phyloP scores from a whole-genome alignment of 2,329 filamentous ascomycete genomes.

The Fusarium penzigii region DNA sequence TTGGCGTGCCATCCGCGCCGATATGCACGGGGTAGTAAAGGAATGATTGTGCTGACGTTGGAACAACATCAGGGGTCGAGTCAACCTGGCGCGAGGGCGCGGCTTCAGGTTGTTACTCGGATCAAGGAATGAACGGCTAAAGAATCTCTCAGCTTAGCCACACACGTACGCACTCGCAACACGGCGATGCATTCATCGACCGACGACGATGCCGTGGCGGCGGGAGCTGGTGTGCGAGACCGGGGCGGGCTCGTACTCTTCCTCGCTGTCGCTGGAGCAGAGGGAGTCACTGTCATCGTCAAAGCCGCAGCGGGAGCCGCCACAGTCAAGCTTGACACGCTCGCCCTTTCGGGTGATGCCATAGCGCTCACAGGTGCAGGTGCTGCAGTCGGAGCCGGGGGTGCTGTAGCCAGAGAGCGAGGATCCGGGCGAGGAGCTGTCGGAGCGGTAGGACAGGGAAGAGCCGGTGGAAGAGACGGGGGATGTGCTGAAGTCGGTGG shows the following conservation, averaged over 20 bases:
- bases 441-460: slow-evolving; percentile 70
- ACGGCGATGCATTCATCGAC: slow-evolving; percentile 30
- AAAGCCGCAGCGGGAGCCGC: slow-evolving; percentile 84
- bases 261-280: slow-evolving; percentile 69
- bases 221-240: slow-evolving; percentile 54
- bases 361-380: slow-evolving; percentile 94
- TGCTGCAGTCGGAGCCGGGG: slow-evolving; percentile 71
- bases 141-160: slow-evolving; percentile 29
- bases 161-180: slow-evolving; percentile 24
- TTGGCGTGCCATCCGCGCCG: slow-evolving; percentile 39
- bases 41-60: slow-evolving; percentile 31
- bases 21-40: slow-evolving; percentile 29
- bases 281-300: slow-evolving; percentile 63
- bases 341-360: slow-evolving; percentile 93
- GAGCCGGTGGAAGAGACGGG: slow-evolving; percentile 70
- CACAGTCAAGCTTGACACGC: slow-evolving; percentile 94
- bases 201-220: slow-evolving; percentile 65
- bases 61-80: slow-evolving; percentile 32
- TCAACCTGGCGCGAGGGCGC: slow-evolving; percentile 32
- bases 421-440: slow-evolving; percentile 73
- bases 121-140: slow-evolving; percentile 38
- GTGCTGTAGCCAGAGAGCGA: slow-evolving; percentile 78
- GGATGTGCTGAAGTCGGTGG: slow-evolving; percentile 56
- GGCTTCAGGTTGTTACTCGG: slow-evolving; percentile 24
- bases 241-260: slow-evolving; percentile 51